A percentile compares a stretch with the other conserved stretches of the same genome.
Conservation (phyloP, 108 stramenopile species). For the Cyclotella kingstonii region DNA sequence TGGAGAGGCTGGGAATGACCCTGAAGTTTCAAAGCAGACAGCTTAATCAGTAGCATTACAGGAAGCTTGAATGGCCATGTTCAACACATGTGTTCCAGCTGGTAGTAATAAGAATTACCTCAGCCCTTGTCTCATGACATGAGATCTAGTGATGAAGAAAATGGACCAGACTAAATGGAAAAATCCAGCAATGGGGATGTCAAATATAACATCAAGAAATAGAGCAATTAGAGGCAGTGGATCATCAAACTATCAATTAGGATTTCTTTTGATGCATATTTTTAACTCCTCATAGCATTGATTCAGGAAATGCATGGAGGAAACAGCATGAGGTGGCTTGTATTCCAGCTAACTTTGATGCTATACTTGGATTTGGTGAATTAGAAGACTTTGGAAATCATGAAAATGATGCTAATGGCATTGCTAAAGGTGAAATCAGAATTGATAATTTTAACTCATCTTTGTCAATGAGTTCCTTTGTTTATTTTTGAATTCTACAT, state of each 20-base stretch:
- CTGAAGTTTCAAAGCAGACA: not conserved
- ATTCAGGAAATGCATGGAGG: constrained; percentile 46
- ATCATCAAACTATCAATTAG: constrained; percentile 30
- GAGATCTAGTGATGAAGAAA: constrained; percentile 2
- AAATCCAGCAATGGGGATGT: not conserved
- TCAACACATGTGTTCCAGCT: constrained; percentile 27
- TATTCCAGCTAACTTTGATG: constrained; percentile 49
- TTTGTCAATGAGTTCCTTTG: too few species aligned
- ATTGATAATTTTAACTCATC: too few species aligned
- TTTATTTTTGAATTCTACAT: not conserved
- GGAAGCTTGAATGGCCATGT: constrained; percentile 21
- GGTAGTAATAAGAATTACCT: constrained; percentile 8
- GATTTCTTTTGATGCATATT: constrained; percentile 29
- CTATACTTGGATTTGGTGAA: constrained; percentile 52
- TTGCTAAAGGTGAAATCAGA: too few species aligned
- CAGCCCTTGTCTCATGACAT: constrained; percentile 7
- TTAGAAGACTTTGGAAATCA: not conserved
- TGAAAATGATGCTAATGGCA: not conserved
- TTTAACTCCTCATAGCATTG: constrained; percentile 15
- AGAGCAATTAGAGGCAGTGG: constrained; percentile 26
- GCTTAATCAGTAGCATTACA: not conserved
- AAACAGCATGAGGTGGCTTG: constrained; percentile 51
- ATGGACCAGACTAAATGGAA: constrained; percentile 17
- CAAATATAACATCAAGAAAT: constrained; percentile 33
- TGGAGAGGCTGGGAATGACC: not conserved